phyloP scores from a whole-genome alignment of 495 filamentous ascomycete genomes.

The Penicillium turbatum region DNA sequence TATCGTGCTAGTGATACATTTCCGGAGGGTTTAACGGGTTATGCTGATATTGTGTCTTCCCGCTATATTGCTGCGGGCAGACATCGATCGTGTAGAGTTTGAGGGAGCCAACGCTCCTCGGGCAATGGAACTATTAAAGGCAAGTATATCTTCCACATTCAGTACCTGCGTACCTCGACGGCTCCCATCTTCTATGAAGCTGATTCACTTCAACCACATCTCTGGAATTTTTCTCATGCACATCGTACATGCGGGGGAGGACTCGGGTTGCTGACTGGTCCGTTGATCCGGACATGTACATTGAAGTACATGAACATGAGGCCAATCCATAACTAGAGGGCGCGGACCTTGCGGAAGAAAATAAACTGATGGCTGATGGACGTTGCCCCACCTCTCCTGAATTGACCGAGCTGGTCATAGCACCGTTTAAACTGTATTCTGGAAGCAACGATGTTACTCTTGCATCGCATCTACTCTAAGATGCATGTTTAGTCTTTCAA shows the following conservation, averaged over 20 bases:
- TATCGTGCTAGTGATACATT: conserved; percentile 13
- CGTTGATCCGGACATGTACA: conserved; percentile 4
- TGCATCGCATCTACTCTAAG: not conserved
- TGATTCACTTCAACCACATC: not conserved
- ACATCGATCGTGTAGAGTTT: not conserved
- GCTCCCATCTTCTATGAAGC: not conserved
- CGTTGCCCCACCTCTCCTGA: conserved; percentile 27
- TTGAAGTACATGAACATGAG: conserved; percentile 6
- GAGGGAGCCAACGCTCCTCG: not conserved
- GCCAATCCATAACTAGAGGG: conserved; percentile 6
- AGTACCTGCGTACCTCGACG: not conserved
- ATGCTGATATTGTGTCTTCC: not conserved
- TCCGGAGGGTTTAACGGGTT: conserved; percentile 13
- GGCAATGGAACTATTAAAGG: not conserved
- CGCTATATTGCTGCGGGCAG: not conserved
- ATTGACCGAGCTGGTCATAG: conserved; percentile 28
- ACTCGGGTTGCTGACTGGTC: conserved; percentile 1
- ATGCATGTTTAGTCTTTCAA: not conserved
- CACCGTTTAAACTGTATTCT: conserved; percentile 11
- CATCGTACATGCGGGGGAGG: not conserved
- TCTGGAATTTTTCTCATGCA: not conserved
- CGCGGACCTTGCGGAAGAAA: conserved; percentile 26
- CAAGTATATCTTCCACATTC: not conserved
- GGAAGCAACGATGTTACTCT: conserved; percentile 11
- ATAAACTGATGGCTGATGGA: conserved; percentile 11